These are phyloP conservation scores for Phytophthora tubulina DNA, from an alignment of 352 stramenopile species.

Conservation along the genomic window DNA sequence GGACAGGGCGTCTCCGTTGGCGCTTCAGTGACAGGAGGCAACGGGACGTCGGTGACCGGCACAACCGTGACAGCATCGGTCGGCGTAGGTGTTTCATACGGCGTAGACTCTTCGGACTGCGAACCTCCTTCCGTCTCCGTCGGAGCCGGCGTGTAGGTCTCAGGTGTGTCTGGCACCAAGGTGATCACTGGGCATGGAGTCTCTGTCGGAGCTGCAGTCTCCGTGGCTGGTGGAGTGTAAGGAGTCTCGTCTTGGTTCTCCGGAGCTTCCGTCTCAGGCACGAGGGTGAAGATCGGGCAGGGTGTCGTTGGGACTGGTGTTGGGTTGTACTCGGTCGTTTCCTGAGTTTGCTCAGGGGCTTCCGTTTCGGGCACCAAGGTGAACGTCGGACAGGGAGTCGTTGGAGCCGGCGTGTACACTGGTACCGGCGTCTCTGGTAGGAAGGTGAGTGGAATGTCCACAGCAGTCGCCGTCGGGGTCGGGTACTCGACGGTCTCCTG, in stretches of 20 bases:
- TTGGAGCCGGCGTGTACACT: slow-evolving; percentile 8
- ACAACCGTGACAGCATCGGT: neutral
- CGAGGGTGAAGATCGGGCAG: slow-evolving; percentile 4
- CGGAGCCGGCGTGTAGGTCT: neutral
- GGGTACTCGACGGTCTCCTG: slow-evolving; percentile 8
- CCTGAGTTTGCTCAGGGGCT: slow-evolving; percentile 7
- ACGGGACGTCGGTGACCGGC: slow-evolving; percentile 23
- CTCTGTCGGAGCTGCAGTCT: slow-evolving; percentile 2
- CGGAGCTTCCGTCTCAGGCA: slow-evolving; percentile 23
- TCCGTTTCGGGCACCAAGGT: slow-evolving; percentile 30
- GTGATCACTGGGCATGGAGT: slow-evolving; percentile 22
- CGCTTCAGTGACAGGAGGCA: slow-evolving; percentile 17
- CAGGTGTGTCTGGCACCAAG: slow-evolving; percentile 13
- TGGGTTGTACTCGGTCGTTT: slow-evolving; percentile 5
- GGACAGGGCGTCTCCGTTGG: slow-evolving; percentile 26
- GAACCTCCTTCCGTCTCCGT: slow-evolving; percentile 9
- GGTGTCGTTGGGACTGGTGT: slow-evolving; percentile 12
- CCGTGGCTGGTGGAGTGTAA: slow-evolving; percentile 18
- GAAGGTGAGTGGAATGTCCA: slow-evolving; percentile 1
- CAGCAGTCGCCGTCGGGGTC: slow-evolving; percentile 15
- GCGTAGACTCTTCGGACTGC: slow-evolving; percentile 21
- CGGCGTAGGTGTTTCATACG: slow-evolving; percentile 12
- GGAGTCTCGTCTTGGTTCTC: slow-evolving; percentile 3
- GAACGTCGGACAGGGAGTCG: slow-evolving; percentile 22
- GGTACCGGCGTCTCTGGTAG: slow-evolving; percentile 6